A percentile compares a stretch with the other conserved stretches of the same genome.
Evolutionary conservation across 2,329 filamentous ascomycete genomes (phyloP).

Genomic region (Neocucurbitaria cava): DNA sequence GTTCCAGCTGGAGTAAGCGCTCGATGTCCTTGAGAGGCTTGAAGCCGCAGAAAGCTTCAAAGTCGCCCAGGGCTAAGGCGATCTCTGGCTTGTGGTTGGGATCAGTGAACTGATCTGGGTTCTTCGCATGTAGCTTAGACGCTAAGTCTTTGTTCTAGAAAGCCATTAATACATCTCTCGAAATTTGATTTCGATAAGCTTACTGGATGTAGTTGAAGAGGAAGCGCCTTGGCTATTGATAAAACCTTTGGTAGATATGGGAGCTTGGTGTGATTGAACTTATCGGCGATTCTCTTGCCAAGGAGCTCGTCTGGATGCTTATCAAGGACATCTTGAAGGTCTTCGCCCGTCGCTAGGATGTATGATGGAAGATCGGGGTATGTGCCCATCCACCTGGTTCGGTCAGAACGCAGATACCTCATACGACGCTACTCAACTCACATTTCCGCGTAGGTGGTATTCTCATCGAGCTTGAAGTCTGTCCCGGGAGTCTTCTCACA

Average conservation of each 20-base stretch:
- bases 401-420: conserved; percentile 8
- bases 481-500: conserved; percentile 70
- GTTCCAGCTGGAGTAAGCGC: conserved; percentile 62
- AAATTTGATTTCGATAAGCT: not conserved
- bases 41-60: conserved; percentile 79
- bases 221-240: conserved; percentile 77
- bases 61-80: conserved; percentile 72
- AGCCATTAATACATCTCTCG: conserved; percentile 8
- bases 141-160: conserved; percentile 68
- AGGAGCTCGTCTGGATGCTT: conserved; percentile 67
- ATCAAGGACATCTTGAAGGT: conserved; percentile 70
- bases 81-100: conserved; percentile 84
- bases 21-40: conserved; percentile 70
- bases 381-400: conserved; percentile 71
- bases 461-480: conserved; percentile 69
- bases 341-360: conserved; percentile 67
- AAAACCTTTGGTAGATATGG: conserved; percentile 79
- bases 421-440: conserved; percentile 14
- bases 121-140: conserved; percentile 66
- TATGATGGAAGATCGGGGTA: conserved; percentile 74
- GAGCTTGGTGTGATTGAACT: conserved; percentile 68
- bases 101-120: conserved; percentile 73
- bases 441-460: conserved; percentile 69
- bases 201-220: conserved; percentile 74
- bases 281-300: conserved; percentile 66